These are phyloP conservation scores for Bruguiera hainesii DNA, from an alignment of 441 rosid species.

Conservation along the genomic window DNA sequence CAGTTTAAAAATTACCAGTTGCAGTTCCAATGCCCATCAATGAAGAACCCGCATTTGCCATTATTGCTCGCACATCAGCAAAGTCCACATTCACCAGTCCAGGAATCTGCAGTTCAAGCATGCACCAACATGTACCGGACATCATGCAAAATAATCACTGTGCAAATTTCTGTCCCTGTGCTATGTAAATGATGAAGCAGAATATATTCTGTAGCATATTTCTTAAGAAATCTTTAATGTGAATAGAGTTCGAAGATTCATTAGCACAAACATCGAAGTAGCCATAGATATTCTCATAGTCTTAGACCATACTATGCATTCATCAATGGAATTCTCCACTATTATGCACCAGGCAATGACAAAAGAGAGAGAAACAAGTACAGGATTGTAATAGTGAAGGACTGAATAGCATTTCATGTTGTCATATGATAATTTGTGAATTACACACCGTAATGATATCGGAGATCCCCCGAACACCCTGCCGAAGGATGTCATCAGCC, in stretches of 20 bases:
- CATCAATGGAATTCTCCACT: not conserved
- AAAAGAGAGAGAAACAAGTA: not conserved
- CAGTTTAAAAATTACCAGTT: slow-evolving; percentile 44
- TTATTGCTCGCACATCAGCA: slow-evolving; percentile 95
- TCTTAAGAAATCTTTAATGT: not conserved
- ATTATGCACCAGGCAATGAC: not conserved
- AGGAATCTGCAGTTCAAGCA: slow-evolving; percentile 60
- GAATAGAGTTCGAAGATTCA: not conserved
- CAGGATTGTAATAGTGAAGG: not conserved
- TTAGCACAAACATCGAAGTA: not conserved
- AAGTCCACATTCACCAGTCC: slow-evolving; percentile 96
- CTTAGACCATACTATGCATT: not conserved
- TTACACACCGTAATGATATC: slow-evolving; percentile 77
- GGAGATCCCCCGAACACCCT: slow-evolving; percentile 93
- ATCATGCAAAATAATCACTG: not conserved
- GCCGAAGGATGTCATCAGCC: slow-evolving; percentile 88
- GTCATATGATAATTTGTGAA: slow-evolving; percentile 1
- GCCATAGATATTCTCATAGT: not conserved
- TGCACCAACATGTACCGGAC: not conserved
- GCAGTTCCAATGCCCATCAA: slow-evolving; percentile 90
- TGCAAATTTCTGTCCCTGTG: not conserved
- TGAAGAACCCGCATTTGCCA: slow-evolving; percentile 96
- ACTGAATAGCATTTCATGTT: slow-evolving; percentile 10
- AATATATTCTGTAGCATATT: not conserved
- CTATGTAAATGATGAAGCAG: not conserved